Conservation (phyloP, 2,329 filamentous ascomycete genomes). For the Coccinonectria pachysandricola region DNA sequence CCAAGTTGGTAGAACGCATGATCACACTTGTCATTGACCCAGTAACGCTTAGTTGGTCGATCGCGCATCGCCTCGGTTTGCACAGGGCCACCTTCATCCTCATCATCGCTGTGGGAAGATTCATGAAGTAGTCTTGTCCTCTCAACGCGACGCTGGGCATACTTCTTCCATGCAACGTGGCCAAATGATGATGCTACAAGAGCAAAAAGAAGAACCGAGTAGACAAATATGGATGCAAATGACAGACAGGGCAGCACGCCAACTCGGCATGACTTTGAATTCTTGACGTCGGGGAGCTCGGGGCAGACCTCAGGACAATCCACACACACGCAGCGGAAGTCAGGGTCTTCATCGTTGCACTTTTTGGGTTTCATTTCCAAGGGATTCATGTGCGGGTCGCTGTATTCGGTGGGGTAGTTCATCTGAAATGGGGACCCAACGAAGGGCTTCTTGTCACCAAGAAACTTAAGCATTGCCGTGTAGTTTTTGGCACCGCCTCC, state of each 20-base stretch:
- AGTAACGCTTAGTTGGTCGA: constrained; percentile 67
- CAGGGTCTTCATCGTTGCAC: constrained; percentile 81
- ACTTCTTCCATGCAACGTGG: constrained; percentile 65
- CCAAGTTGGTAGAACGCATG: constrained; percentile 71
- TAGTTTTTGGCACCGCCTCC: constrained; percentile 92
- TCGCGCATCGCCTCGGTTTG: constrained; percentile 69
- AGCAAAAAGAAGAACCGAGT: constrained; percentile 62
- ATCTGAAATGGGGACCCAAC: constrained; percentile 96
- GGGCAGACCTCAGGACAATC: constrained; percentile 86
- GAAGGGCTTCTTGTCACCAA: constrained; percentile 76
- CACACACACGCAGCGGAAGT: constrained; percentile 83
- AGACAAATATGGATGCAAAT: constrained; percentile 82
- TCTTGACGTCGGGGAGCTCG: constrained; percentile 63
- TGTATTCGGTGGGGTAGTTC: constrained; percentile 64
- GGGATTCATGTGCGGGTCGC: constrained; percentile 60
- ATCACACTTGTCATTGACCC: constrained; percentile 75
- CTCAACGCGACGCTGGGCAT: constrained; percentile 66
- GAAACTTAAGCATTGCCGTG: constrained; percentile 74
- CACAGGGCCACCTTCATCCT: constrained; percentile 77
- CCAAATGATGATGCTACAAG: constrained; percentile 58
- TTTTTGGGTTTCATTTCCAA: constrained; percentile 65
- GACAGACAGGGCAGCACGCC: constrained; percentile 86
- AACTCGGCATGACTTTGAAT: constrained; percentile 65
- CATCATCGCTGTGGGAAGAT: constrained; percentile 74
- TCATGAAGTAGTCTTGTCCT: constrained; percentile 81